Base-by-base conservation (phyloP, 306 rosid species). In the Rosa rugosa region DNA sequence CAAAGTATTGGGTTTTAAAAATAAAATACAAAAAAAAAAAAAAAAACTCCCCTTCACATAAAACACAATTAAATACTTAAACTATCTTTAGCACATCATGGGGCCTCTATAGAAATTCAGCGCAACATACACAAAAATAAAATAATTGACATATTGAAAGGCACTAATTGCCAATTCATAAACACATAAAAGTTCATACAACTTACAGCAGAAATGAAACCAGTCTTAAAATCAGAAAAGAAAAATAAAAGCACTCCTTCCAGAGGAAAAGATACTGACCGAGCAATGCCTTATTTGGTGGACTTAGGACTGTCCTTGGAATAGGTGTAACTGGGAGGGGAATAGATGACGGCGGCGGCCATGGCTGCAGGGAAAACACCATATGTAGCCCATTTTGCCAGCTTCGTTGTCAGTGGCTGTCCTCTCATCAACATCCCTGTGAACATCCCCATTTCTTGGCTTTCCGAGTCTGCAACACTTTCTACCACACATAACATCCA, bases 311-410 rank as follows among this genome's bases (percentile, higher is more conserved):
- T 64, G 36, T 54, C 44, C 17, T 73, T 82, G 69, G 67, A 73
- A n/a, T n/a, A 68, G 59, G 23, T 46, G 54, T 74, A 31, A 78
- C 72, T 71, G 3, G 87, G 89, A 65, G 87, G 89, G 49, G 89
- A 86, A 77, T 80, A 86, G 34, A 83, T 2, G 38, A 78, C 75
- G 45, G 87, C 79, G 1, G 89, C 83, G 2, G 34, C 69, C 89
- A 83, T 86, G 75, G 87, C 81, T 59, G 82, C 82, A 3, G 87
- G 89, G 59, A 86, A 70, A 75, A 86, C 80, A 63, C 36, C 78
- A 63, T 83, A 78, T 56, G 46, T 60, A 6, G 87, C 79, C 67
- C 81, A 40, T 42, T 44, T 16, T 6, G 87, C 87, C 62, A 81
- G 71, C 80, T 86, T 86, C 57, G 59, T 66, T 74, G 81, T 71